Evolutionary conservation across 306 rosid species (phyloP).

Genomic region (Rosa chinensis): DNA sequence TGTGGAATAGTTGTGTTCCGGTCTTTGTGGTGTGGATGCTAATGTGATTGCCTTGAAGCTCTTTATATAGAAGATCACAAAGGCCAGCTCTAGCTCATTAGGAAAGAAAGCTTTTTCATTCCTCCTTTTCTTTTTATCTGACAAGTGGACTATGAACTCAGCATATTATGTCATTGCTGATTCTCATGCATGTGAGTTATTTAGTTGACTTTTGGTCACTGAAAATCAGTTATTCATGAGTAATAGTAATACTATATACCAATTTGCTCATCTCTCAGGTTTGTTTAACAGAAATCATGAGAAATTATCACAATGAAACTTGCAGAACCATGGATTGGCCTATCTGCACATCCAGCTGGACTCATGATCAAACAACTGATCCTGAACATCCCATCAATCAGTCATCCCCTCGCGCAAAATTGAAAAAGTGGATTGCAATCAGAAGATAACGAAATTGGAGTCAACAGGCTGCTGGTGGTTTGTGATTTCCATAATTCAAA

Average conservation of each 20-base stretch:
- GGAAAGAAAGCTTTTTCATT: slow-evolving; percentile 21
- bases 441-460: slow-evolving; percentile 9
- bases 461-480: slow-evolving; percentile 5
- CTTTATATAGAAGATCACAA: slow-evolving; percentile 50
- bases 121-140: background rate
- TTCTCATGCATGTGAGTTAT: slow-evolving; percentile 24
- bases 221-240: background rate
- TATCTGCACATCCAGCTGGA: background rate
- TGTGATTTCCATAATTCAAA: background rate
- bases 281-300: background rate
- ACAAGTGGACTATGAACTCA: slow-evolving; percentile 27
- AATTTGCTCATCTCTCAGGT: background rate
- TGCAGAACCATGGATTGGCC: background rate
- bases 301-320: background rate
- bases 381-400: background rate
- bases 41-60: slow-evolving; percentile 19
- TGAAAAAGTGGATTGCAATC: background rate
- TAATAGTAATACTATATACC: background rate
- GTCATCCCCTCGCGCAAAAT: background rate
- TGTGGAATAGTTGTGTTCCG: slow-evolving; percentile 2
- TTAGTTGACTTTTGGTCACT: background rate
- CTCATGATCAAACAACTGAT: background rate
- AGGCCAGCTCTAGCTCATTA: slow-evolving; percentile 13
- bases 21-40: slow-evolving; percentile 29
- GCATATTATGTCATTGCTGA: slow-evolving; percentile 30